Evolutionary conservation across 805 yeast genomes (phyloP), one percentile per base, ranked within the genome.

Genomic region (Lachancea nothofagi): DNA sequence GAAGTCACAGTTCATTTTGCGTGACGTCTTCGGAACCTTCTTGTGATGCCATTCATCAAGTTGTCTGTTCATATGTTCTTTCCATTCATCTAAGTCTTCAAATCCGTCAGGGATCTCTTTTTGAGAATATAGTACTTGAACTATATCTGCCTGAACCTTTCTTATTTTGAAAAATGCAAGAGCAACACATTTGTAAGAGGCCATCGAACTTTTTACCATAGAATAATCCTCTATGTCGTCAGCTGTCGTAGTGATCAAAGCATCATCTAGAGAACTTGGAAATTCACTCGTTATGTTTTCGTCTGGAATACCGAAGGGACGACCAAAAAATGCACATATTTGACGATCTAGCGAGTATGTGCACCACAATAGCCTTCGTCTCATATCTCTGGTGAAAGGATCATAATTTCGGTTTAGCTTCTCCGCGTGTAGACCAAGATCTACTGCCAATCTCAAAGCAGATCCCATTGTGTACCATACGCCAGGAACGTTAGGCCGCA

Each of bases 391-490:
- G 0, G 73, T 65, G 50, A 73, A 78, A 0, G 82, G 74, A 45
- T 78, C 78, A 40, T 63, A 61, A 17, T 61, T 60, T 35, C 49
- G 47, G 40, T 67, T 59, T 28, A 62, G 45, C 38, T 62, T 64
- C 51, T 87, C 96, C 26, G 78, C 76, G 59, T 88, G 96, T 6
- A 88, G 66, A 1, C 95, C 96, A 44, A 88, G 60, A 59, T 88
- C 96, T 21, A 87, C 85, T 50, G 90, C 79, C 36, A 85, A 61
- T 44, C 96, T 70, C 36, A 86, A 61, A 0, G 90, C 88, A 1
- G 85, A 75, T 0, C 96, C 96, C 47, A 85, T 64, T 3, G 83
- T 77, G 56, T 85, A 85, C 97, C 97, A 88, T n/a, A 85, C 86
- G 3, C 95, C 93, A 0, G 96, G 95, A 10, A 76, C 75, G 1